These are phyloP conservation scores for Erysimum pusillum DNA, from an alignment of 441 rosid species.

Conservation along the genomic window DNA sequence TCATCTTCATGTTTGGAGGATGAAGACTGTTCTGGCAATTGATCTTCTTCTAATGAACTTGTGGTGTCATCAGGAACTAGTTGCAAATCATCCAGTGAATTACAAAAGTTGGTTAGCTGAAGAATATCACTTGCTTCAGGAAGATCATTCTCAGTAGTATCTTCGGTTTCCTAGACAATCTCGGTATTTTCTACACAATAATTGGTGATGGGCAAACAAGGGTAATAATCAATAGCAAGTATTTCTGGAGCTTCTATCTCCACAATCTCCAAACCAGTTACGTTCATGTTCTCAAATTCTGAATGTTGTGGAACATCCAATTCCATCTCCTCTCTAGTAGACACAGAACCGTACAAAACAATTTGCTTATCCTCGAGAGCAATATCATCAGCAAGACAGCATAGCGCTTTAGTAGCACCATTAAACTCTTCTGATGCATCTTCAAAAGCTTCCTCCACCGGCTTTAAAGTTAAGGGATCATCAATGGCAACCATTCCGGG, in stretches of 20 bases:
- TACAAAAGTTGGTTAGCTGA: constrained; percentile 41
- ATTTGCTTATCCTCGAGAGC: constrained; percentile 38
- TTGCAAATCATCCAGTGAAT: no score
- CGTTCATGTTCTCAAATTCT: constrained; percentile 39
- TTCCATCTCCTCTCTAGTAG: constrained; percentile 48
- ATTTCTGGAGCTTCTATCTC: constrained; percentile 49
- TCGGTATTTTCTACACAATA: constrained; percentile 32
- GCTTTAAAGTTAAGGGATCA: constrained; percentile 10
- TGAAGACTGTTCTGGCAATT: constrained; percentile 37
- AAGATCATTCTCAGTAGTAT: constrained; percentile 44
- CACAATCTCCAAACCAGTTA: constrained; percentile 51
- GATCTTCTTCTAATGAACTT: constrained; percentile 44
- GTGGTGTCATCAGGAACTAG: constrained; percentile 16
- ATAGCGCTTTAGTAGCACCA: no score
- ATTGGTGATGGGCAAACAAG: constrained; percentile 40
- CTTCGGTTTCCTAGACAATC: constrained; percentile 40
- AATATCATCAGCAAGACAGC: no score
- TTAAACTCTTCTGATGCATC: constrained; percentile 27
- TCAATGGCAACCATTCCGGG: background rate
- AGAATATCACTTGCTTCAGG: constrained; percentile 45
- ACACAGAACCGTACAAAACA: constrained; percentile 40
- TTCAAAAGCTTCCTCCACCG: constrained; percentile 11
- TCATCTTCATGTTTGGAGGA: constrained; percentile 40
- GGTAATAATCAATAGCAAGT: constrained; percentile 28
- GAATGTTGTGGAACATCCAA: constrained; percentile 39